phyloP scores from a whole-genome alignment of 257 asterid genomes.

The Salvia hispanica region DNA sequence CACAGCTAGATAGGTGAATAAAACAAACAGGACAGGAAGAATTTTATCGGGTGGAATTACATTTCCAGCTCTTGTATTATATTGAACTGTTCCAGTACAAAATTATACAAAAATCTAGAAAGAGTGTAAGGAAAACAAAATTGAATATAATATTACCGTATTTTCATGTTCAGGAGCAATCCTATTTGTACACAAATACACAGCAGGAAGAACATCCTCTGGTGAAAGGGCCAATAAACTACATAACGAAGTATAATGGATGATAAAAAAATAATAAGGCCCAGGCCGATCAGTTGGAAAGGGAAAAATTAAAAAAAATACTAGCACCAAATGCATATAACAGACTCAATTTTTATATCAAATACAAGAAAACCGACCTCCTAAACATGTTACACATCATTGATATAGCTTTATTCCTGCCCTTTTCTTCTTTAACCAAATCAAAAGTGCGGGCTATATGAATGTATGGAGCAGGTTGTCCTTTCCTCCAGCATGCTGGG shows the following conservation, averaged over 20 bases:
- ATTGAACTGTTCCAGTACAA: conserved; percentile 7
- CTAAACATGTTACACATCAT: conserved; percentile 96
- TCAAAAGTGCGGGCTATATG: conserved; percentile 87
- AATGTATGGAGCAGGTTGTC: conserved; percentile 79
- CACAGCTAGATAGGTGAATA: conserved; percentile 17
- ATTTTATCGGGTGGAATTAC: conserved; percentile 2
- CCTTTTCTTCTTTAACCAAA: conserved; percentile 81
- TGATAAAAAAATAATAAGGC: conserved; percentile 20
- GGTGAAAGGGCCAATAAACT: conserved; percentile 90
- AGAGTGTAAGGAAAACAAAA: conserved; percentile 17
- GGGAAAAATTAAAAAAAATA: conserved; percentile 5
- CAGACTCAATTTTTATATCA: background rate
- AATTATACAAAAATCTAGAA: conserved; percentile 18
- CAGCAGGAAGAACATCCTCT: conserved; percentile 83
- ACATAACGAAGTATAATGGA: conserved; percentile 39
- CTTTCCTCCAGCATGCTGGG: conserved; percentile 93
- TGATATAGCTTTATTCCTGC: conserved; percentile 78
- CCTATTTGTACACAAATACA: conserved; percentile 83
- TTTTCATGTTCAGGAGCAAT: conserved; percentile 95
- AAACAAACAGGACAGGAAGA: background rate
- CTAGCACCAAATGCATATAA: background rate
- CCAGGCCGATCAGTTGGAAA: conserved; percentile 14
- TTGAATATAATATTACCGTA: conserved; percentile 46
- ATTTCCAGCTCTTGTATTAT: conserved; percentile 18
- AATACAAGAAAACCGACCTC: conserved; percentile 52